phyloP scores from a whole-genome alignment of 257 asterid genomes.

The Capsicum chinense region DNA sequence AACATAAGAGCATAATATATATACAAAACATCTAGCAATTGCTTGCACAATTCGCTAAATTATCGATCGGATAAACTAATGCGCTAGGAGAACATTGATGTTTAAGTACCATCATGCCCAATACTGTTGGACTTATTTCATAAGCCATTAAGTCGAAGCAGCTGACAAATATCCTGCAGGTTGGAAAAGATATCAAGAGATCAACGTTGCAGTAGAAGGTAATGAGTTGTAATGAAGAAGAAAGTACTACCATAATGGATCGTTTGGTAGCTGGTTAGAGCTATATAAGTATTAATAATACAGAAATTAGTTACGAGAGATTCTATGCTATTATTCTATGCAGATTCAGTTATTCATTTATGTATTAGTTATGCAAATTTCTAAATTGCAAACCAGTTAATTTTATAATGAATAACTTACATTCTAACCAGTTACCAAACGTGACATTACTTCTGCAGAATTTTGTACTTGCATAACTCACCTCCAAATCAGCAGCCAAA shows the following conservation, averaged over 20 bases:
- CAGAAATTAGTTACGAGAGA: no score
- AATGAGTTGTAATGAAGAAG: background rate
- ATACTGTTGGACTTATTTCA: background rate
- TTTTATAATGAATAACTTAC: no score
- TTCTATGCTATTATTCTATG: no score
- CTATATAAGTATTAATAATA: no score
- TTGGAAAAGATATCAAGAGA: background rate
- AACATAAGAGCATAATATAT: background rate
- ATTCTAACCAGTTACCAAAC: no score
- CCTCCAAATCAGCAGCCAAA: no score
- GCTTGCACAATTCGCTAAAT: background rate
- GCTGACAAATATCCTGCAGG: conserved; percentile 1
- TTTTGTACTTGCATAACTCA: no score
- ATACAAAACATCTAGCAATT: background rate
- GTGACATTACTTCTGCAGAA: no score
- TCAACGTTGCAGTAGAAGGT: background rate
- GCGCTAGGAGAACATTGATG: background rate
- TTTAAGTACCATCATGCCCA: conserved; percentile 3
- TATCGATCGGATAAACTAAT: background rate
- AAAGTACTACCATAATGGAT: background rate
- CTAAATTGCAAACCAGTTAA: no score
- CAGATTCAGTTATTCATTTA: no score
- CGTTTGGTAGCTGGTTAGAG: no score
- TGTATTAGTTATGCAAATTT: no score
- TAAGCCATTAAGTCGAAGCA: background rate